Percentiles rank a stretch among this genome's conserved stretches.
phyloP scores from a whole-genome alignment of 2,329 filamentous ascomycete species.

The Aspergillus tamarii region DNA sequence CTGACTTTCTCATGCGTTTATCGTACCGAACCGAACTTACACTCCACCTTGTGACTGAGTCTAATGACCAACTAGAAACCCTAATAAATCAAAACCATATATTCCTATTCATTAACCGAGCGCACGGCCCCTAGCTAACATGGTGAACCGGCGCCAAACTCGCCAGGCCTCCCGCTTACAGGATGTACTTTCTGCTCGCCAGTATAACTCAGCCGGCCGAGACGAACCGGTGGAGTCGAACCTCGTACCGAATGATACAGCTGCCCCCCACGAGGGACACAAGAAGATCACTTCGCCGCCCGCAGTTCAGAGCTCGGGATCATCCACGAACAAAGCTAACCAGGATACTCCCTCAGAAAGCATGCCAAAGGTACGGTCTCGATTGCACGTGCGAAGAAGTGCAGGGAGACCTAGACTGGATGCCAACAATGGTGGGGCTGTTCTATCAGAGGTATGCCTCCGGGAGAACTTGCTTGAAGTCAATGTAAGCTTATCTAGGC shows the following conservation, averaged over 20 bases:
- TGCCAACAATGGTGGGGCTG: background rate
- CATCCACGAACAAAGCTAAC: background rate
- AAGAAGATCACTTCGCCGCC: background rate
- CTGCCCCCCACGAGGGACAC: background rate
- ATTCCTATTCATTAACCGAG: background rate
- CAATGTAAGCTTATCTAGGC: background rate
- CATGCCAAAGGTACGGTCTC: background rate
- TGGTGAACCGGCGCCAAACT: background rate
- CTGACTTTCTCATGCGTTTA: background rate
- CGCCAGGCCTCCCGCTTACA: background rate
- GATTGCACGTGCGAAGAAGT: background rate
- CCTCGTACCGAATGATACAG: too few relatives aligned
- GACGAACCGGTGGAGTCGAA: background rate
- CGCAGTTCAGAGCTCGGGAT: background rate
- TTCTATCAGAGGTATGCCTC: slow-evolving; percentile 2
- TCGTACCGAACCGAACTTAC: background rate
- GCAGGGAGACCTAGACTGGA: background rate
- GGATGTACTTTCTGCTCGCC: background rate
- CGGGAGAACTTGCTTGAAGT: background rate
- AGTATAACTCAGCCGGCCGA: background rate
- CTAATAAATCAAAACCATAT: too few relatives aligned
- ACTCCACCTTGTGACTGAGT: background rate
- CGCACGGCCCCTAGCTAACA: background rate
- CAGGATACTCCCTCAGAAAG: background rate
- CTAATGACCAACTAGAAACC: background rate